Conservation (phyloP, 75 land plant species). For the Pinus tabuliformis region DNA sequence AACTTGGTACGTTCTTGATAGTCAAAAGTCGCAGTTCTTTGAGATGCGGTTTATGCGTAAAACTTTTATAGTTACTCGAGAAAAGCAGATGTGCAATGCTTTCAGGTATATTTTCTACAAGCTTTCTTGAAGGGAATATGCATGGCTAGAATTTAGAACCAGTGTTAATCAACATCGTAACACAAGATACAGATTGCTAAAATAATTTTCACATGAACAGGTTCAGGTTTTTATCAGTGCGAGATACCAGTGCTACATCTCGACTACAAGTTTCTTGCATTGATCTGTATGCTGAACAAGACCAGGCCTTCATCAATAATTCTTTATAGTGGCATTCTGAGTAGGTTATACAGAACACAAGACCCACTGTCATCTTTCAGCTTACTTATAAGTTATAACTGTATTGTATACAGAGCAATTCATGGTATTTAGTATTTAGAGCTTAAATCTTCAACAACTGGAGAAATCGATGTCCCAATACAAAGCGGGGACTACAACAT, state of each 20-base stretch:
- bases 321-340: too few species aligned
- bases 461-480: too few species aligned
- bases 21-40: slow-evolving; percentile 54
- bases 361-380: too few species aligned
- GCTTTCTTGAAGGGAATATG: not conserved
- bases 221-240: slow-evolving; percentile 47
- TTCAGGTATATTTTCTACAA: slow-evolving; percentile 59
- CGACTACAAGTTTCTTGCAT: slow-evolving; percentile 72
- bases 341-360: too few species aligned
- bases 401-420: too few species aligned
- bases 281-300: slow-evolving; percentile 43
- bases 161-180: not conserved
- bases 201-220: slow-evolving; percentile 20
- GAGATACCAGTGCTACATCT: slow-evolving; percentile 44
- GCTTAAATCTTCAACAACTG: too few species aligned
- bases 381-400: too few species aligned
- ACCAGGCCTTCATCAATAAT: too few species aligned
- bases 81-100: slow-evolving; percentile 27
- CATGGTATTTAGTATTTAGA: too few species aligned
- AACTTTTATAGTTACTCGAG: slow-evolving; percentile 27
- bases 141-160: not conserved
- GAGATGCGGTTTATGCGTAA: slow-evolving; percentile 65
- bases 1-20: slow-evolving; percentile 66
- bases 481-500: too few species aligned
- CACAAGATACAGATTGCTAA: not conserved